Percentiles rank a stretch among this genome's conserved stretches.
These are phyloP conservation scores for Hsuehochloa calcarea DNA, from an alignment of 176 grass and related monocot genomes.

Conservation along the genomic window DNA sequence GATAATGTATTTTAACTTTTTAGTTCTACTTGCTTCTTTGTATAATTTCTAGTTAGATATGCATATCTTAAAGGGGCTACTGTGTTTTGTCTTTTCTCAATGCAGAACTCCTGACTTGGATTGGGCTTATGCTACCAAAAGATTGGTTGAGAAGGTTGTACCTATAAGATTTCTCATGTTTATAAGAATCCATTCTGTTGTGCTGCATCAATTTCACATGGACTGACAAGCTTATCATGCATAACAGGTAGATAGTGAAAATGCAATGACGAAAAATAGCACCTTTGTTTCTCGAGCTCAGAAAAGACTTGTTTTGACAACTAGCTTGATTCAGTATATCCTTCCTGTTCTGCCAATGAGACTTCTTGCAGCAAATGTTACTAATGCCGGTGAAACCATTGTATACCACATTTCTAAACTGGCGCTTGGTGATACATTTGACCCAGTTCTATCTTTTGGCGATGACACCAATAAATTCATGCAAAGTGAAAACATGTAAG, in stretches of 20 bases:
- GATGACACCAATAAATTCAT: neutral
- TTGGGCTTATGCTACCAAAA: constrained; percentile 40
- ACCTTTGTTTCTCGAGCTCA: constrained; percentile 18
- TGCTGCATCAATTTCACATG: neutral
- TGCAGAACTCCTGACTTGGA: constrained; percentile 35
- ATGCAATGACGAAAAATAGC: neutral
- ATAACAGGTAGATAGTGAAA: constrained; percentile 38
- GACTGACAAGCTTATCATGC: constrained; percentile 37
- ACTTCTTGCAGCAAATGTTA: constrained; percentile 35
- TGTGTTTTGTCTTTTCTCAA: constrained; percentile 19
- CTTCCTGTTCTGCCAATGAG: constrained; percentile 46
- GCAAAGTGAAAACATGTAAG: constrained; percentile 30
- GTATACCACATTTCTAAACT: constrained; percentile 45
- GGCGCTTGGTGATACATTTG: constrained; percentile 24
- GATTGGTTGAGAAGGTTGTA: constrained; percentile 44
- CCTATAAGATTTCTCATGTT: neutral
- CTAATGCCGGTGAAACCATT: constrained; percentile 2
- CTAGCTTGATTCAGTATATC: constrained; percentile 39
- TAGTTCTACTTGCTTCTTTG: neutral
- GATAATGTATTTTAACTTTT: constrained; percentile 1
- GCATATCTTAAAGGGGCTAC: constrained; percentile 18
- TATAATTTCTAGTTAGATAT: neutral
- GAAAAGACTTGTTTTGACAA: constrained; percentile 41
- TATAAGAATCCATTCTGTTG: neutral
- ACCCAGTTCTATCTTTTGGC: neutral